phyloP scores from a whole-genome alignment of 352 stramenopile genomes.

The Hyphochytrium catenoides region DNA sequence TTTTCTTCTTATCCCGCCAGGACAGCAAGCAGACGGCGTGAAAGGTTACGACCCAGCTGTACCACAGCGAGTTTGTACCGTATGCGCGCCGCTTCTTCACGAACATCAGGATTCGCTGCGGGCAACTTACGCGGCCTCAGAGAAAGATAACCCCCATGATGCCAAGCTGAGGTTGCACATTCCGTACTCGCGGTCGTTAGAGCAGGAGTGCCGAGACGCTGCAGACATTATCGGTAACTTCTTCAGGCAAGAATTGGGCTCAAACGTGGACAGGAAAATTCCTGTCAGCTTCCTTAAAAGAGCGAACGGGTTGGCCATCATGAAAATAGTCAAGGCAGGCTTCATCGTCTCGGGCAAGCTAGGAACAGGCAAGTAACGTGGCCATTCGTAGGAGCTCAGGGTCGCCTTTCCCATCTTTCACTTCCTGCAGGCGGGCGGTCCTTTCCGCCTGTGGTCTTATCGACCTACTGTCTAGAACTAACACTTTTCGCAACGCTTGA shows the following conservation, averaged over 20 bases:
- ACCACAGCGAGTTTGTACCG: constrained; percentile 46
- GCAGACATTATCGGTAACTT: constrained; percentile 54
- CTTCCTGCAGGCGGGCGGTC: too few species aligned
- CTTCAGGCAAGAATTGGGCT: constrained; percentile 15
- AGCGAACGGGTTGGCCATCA: constrained; percentile 47
- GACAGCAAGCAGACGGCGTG: constrained; percentile 18
- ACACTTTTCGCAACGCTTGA: too few species aligned
- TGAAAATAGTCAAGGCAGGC: constrained; percentile 55
- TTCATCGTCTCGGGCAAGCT: constrained; percentile 53
- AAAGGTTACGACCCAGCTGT: constrained; percentile 39
- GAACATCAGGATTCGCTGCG: constrained; percentile 36
- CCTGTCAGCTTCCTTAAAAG: constrained; percentile 47
- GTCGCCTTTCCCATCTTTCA: too few species aligned
- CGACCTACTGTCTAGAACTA: too few species aligned
- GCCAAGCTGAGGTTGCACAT: constrained; percentile 37
- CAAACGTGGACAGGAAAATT: constrained; percentile 27
- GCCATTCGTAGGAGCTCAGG: too few species aligned
- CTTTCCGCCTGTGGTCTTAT: too few species aligned
- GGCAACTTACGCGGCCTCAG: constrained; percentile 38
- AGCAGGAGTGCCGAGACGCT: constrained; percentile 40
- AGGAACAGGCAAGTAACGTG: constrained; percentile 40
- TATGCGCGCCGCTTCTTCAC: constrained; percentile 43
- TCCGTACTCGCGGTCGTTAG: constrained; percentile 35
- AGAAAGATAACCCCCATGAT: constrained; percentile 50
- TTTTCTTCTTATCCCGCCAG: constrained; percentile 39